Evolutionary conservation across 768 basidiomycete genomes (phyloP), one percentile per base, ranked within the genome.

Genomic region (Lanmaoa rubissima): DNA sequence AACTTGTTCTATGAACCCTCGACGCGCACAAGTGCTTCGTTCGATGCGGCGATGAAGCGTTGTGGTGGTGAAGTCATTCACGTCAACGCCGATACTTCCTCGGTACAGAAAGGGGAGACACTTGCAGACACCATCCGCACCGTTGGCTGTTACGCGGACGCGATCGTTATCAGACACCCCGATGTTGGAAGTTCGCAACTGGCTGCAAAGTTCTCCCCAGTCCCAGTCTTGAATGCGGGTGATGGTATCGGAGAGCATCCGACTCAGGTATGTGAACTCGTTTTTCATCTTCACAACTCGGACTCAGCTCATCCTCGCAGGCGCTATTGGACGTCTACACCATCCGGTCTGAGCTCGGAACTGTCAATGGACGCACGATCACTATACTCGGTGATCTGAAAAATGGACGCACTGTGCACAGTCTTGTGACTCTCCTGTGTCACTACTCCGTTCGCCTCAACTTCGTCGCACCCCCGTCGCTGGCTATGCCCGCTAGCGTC

Each of bases 231-330:
- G 73, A 99, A 98, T 69, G 96, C 94, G 48, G 97, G 97, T 28
- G 97, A 99, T 67, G 97, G 97, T 19, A 83, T 91, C 48, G 97
- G 97, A 52, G 97, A 99, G 73, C 97, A 99, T 69, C 97, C 96
- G 4, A 96, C 94, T 9, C 93, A 95, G 79, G 91, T 87, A 68
- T 50, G 81, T 61, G n/a, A 36, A 50, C 24, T 49, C 53, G 3
- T 45, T n/a, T 24, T 51, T 55, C 32, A 49, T 1, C 26, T 53
- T 49, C 14, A 49, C 10, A 2, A 4, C 13, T 16, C 36, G 35
- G 47, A 49, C 59, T 61, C 17, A 55, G 55, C 46, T 60, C 51
- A 34, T 46, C 39, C 44, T 40, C 19, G 17, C 54, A 92, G 87
- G 92, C 92, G 3, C 77, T 94, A 10, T 73, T 94, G 61, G 92